A percentile compares a stretch with the other conserved stretches of the same genome.
Evolutionary conservation across 2,329 filamentous ascomycete genomes (phyloP).

Genomic region (Penicillium sp.): DNA sequence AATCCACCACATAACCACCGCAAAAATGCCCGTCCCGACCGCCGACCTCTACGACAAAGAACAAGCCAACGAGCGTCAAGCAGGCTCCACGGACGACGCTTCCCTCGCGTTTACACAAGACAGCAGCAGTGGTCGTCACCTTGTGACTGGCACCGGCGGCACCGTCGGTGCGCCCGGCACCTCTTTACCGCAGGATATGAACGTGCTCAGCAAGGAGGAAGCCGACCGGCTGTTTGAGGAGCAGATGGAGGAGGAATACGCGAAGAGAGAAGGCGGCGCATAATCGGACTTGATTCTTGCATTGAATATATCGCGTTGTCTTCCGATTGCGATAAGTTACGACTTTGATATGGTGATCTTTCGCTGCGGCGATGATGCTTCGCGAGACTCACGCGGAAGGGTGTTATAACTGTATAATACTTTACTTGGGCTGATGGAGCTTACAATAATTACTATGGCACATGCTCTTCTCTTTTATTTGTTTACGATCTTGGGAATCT

Average conservation of each 20-base stretch:
- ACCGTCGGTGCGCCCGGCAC: slow-evolving; percentile 19
- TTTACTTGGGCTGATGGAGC: background rate
- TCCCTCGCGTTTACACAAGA: slow-evolving; percentile 12
- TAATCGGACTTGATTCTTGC: slow-evolving; percentile 14
- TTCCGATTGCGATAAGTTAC: background rate
- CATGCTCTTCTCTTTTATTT: background rate
- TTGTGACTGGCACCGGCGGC: slow-evolving; percentile 15
- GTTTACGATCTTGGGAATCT: background rate
- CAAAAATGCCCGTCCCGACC: slow-evolving; percentile 22
- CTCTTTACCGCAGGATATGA: slow-evolving; percentile 12
- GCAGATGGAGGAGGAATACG: slow-evolving; percentile 47
- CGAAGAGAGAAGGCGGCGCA: slow-evolving; percentile 44
- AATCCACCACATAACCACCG: background rate
- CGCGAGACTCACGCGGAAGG: background rate
- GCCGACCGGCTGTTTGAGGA: slow-evolving; percentile 44
- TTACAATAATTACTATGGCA: background rate
- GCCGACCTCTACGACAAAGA: slow-evolving; percentile 17
- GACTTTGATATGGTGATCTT: background rate
- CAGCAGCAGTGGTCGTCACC: slow-evolving; percentile 11
- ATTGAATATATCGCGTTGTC: background rate
- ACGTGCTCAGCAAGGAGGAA: slow-evolving; percentile 39
- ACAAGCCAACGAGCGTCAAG: slow-evolving; percentile 14
- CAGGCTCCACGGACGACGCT: slow-evolving; percentile 18
- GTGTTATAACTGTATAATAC: slow-evolving; percentile 1
- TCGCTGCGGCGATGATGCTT: background rate